phyloP scores from a whole-genome alignment of 2,329 filamentous ascomycete species.

The Sporothrix pallida region DNA sequence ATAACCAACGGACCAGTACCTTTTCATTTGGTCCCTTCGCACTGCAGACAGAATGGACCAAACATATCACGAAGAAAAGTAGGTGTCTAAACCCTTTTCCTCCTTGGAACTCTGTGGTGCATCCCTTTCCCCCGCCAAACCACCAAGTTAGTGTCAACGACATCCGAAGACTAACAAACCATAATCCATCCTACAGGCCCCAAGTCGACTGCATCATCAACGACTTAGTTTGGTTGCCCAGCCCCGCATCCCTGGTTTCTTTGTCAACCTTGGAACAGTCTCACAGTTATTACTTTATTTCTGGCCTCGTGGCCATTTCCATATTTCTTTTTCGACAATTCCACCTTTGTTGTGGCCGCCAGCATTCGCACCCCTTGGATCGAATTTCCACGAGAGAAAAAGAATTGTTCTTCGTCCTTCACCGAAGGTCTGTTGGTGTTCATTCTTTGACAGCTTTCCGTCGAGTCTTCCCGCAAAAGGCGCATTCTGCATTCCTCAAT shows the following conservation, averaged over 20 bases:
- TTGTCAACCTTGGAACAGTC: neutral
- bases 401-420: neutral
- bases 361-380: neutral
- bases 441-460: neutral
- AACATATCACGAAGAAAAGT: neutral
- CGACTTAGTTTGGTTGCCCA: neutral
- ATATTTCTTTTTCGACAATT: neutral
- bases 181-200: neutral
- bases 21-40: no score
- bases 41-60: neutral
- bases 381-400: neutral
- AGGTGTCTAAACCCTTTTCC: no score
- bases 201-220: neutral
- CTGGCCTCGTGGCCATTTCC: neutral
- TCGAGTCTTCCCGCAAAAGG: neutral
- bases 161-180: neutral
- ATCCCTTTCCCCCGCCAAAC: slow-evolving; percentile 12
- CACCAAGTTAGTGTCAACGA: slow-evolving; percentile 1
- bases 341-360: neutral
- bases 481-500: neutral
- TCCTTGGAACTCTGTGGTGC: no score
- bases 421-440: neutral
- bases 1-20: no score
- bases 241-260: neutral
- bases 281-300: neutral